Evolutionary conservation across 2,329 filamentous ascomycete genomes (phyloP), one percentile per base, ranked within the genome.

Genomic region (Penicillium sp.): DNA sequence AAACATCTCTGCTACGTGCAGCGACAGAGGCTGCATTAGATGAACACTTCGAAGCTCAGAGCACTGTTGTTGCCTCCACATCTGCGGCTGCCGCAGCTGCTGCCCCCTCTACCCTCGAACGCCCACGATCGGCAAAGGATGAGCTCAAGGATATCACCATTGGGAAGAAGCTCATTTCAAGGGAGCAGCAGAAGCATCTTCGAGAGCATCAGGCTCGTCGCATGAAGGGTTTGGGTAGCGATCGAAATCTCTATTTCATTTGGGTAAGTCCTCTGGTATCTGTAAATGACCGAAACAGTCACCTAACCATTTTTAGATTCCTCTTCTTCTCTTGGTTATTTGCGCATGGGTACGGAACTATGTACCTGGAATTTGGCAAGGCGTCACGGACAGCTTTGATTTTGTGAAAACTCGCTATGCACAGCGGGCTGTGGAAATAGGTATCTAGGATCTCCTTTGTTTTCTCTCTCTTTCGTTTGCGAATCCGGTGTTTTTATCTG

Each of bases 171-270:
- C 68, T 73, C 27, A 75, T 79, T 44, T 77, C 76, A 16, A 73
- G 71, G 24, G 75, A 78, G 57, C 76, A 80, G 53, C 77, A 80
- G 58, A 77, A 79, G 58, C 74, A 79, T 59, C 71, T 81, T 24
- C 70, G 77, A 54, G 73, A 74, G 49, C 77, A 79, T 48, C 78
- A 80, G 61, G 76, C 76, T 31, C 74, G 71, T 48, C 76, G 77
- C 52, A 76, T 82, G 69, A 82, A 82, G 68, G 75, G 75, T 26
- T 69, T 82, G 22, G 73, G 71, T 51, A 80, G 75, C 56, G 80
- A 83, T 62, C 72, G 78, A 56, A 82, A 82, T 60, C 70, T 82
- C n/a, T 82, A 80, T 66, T 80, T 81, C 65, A 72, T 83, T 61
- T 83, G 80, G 80, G 80, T 82, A 73, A 72, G 79, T 72, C 13